Evolutionary conservation across 2,329 filamentous ascomycete genomes (phyloP), one percentile per base, ranked within the genome.

Genomic region (Diplodia sapinea): DNA sequence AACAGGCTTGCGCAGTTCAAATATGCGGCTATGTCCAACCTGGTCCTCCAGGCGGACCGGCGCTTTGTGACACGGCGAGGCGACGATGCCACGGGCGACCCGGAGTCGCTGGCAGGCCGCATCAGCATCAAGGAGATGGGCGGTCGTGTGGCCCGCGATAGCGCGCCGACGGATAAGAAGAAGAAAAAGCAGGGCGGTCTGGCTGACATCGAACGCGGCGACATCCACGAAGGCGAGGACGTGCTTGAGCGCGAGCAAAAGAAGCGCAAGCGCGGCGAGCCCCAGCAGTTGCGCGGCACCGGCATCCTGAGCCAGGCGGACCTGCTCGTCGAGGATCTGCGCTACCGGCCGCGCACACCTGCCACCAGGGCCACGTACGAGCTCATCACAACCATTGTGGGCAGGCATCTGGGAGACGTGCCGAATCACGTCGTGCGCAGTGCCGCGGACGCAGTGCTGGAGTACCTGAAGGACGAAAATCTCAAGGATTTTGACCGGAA

Each of bases 11-110:
- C 93, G 81, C 94, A 97, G 82, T 97, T 96, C 87, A 97, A 97
- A 82, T 97, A 97, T 88, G 93, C 93, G 89, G 93, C 92, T 81
- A 98, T 99, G 95, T 99, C 95, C 84, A 99, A 99, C 89, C 91
- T 99, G 93, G 95, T 99, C 79, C 92, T 99, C 88, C 95, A 99
- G 91, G 94, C 93, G 84, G 95, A 99, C 85, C 91, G 94, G 83
- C 91, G 95, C 75, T 98, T 99, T 79, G 91, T 96, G 74, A 93
- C 93, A 71, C 89, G 95, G 79, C 89, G 93, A 75, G 93, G 90
- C 74, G 94, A 99, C 81, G 96, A 99, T 83, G 90, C 93, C 71
- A 98, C 94, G 63, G 95, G 95, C 74, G 95, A 99, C 79, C 96
- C 95, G 63, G 95, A 99, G 83, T 99, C 96, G 68, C 88, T 99